Percentiles rank a stretch among this genome's conserved stretches.
Conservation (phyloP, 345 rosid genomes). For the Syzygium grande region DNA sequence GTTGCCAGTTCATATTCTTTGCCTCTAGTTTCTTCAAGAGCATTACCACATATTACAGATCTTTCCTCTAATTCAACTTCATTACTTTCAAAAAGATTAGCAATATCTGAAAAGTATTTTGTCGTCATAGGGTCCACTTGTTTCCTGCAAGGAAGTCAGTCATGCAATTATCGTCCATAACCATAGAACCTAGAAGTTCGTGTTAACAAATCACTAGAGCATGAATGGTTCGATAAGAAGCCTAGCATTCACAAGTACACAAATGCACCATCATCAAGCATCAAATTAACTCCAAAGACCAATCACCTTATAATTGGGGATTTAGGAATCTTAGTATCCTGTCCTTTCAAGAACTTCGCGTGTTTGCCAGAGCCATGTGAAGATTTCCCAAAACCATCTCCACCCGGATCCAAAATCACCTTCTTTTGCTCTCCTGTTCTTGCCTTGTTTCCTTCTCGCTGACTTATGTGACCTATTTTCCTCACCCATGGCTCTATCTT, state of each 20-base stretch:
- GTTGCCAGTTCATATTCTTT: slow-evolving; percentile 84
- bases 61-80: slow-evolving; percentile 76
- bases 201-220: neutral
- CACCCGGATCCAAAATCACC: slow-evolving; percentile 42
- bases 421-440: slow-evolving; percentile 42
- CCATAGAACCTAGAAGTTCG: neutral
- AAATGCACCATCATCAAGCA: neutral
- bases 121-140: slow-evolving; percentile 78
- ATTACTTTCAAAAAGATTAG: slow-evolving; percentile 67
- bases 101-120: slow-evolving; percentile 78
- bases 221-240: neutral
- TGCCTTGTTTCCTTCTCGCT: slow-evolving; percentile 25
- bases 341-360: slow-evolving; percentile 22
- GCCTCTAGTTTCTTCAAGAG: slow-evolving; percentile 80
- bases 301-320: slow-evolving; percentile 43
- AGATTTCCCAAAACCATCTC: slow-evolving; percentile 25
- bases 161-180: neutral
- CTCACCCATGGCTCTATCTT: slow-evolving; percentile 41
- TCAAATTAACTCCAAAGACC: neutral
- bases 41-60: slow-evolving; percentile 58
- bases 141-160: slow-evolving; percentile 37
- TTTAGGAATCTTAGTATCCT: slow-evolving; percentile 29
- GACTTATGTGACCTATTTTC: slow-evolving; percentile 33
- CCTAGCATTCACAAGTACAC: neutral
- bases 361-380: slow-evolving; percentile 15